Evolutionary conservation across 495 filamentous ascomycete species (phyloP).

Genomic region (Xylaria nigripes): DNA sequence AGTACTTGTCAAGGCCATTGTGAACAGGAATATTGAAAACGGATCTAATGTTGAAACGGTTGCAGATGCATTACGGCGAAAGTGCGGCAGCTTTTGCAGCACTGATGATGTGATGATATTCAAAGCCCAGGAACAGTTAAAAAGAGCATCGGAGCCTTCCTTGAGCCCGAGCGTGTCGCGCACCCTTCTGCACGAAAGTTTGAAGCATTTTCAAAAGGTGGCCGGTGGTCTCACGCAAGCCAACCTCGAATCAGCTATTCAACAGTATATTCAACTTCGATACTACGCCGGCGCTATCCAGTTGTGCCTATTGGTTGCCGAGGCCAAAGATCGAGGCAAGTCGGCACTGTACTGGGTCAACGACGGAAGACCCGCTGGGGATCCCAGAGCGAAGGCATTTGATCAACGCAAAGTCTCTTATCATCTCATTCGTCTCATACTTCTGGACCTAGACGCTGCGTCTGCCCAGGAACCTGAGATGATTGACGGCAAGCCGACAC

Average conservation of each 20-base stretch:
- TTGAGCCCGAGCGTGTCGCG: conserved; percentile 69
- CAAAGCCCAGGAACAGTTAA: conserved; percentile 91
- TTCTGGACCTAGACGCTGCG: conserved; percentile 65
- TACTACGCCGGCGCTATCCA: conserved; percentile 97
- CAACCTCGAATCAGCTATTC: conserved; percentile 67
- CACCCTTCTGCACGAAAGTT: conserved; percentile 75
- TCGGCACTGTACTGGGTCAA: conserved; percentile 62
- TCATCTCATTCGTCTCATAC: conserved; percentile 66
- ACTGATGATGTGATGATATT: conserved; percentile 95
- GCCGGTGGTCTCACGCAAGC: conserved; percentile 70
- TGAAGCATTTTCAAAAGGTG: conserved; percentile 81
- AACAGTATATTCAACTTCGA: conserved; percentile 66
- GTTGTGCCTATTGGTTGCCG: conserved; percentile 71
- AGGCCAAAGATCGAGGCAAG: conserved; percentile 75
- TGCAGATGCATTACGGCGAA: conserved; percentile 78
- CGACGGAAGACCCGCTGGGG: conserved; percentile 48
- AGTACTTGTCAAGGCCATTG: conserved; percentile 93
- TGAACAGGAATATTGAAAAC: conserved; percentile 91
- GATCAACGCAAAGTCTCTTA: conserved; percentile 72
- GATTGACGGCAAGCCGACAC: conserved; percentile 68
- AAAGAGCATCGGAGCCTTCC: conserved; percentile 71
- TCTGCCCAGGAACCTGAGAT: conserved; percentile 56
- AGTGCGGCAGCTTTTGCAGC: conserved; percentile 94
- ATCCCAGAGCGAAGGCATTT: conserved; percentile 59
- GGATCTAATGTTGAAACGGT: conserved; percentile 96